phyloP scores from a whole-genome alignment of 2,329 filamentous ascomycete genomes.

The Rhinocladiella similis region DNA sequence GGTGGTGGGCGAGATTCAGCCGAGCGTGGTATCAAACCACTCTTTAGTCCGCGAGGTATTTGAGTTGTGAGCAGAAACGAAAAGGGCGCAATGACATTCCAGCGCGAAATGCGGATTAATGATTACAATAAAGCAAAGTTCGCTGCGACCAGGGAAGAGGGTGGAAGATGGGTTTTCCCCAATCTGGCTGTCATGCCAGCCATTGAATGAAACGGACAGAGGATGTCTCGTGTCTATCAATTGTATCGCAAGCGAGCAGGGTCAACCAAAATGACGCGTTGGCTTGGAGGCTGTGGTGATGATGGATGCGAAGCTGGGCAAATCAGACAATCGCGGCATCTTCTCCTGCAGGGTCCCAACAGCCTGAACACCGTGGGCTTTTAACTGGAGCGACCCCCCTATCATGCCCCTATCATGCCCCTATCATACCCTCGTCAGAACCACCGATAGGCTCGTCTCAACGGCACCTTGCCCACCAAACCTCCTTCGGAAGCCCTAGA shows the following conservation, averaged over 20 bases:
- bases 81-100: background rate
- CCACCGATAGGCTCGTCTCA: background rate
- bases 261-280: background rate
- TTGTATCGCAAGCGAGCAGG: background rate
- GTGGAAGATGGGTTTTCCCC: background rate
- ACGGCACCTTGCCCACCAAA: background rate
- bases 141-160: background rate
- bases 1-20: background rate
- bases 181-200: background rate
- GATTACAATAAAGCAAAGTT: background rate
- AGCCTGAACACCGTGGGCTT: background rate
- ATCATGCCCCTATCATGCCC: too few relatives aligned
- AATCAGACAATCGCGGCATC: background rate
- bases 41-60: background rate
- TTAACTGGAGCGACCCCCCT: background rate
- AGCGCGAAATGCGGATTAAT: background rate
- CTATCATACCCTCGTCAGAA: too few relatives aligned
- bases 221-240: background rate
- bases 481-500: background rate
- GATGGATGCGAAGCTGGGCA: background rate
- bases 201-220: background rate
- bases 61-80: background rate
- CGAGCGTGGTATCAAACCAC: background rate
- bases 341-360: background rate
- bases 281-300: background rate